Conservation (phyloP, 495 filamentous ascomycete species). For the Trichoderma gamsii region DNA sequence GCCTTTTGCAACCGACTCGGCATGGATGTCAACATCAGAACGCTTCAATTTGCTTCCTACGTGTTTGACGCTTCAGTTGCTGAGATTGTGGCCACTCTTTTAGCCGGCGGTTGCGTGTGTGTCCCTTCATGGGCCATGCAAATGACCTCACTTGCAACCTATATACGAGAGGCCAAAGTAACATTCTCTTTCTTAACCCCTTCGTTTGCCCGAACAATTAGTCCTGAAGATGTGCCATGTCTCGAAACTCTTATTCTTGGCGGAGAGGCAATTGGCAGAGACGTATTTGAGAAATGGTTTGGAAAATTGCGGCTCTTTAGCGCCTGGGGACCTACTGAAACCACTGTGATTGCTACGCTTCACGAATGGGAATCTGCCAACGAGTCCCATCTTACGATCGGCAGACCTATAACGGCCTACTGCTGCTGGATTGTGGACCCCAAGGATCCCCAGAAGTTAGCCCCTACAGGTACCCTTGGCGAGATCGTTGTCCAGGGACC, state of each 20-base stretch:
- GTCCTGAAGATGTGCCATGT: constrained; percentile 29
- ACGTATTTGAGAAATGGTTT: constrained; percentile 21
- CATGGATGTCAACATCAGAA: constrained; percentile 32
- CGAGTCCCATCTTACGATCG: constrained; percentile 35
- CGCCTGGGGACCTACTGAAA: constrained; percentile 16
- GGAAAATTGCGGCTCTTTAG: constrained; percentile 18
- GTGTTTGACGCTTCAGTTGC: constrained; percentile 47
- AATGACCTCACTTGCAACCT: constrained; percentile 35
- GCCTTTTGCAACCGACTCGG: constrained; percentile 32
- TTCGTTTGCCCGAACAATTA: constrained; percentile 47
- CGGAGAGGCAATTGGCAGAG: constrained; percentile 34
- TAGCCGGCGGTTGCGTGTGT: constrained; percentile 56
- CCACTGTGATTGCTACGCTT: constrained; percentile 20
- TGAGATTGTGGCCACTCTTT: constrained; percentile 44
- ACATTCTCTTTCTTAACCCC: constrained; percentile 47
- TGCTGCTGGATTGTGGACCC: constrained; percentile 42
- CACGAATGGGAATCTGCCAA: not conserved
- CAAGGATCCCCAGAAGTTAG: constrained; percentile 39
- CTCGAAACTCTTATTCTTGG: constrained; percentile 35
- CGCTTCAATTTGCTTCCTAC: constrained; percentile 46
- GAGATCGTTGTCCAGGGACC: constrained; percentile 44
- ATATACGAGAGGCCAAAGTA: constrained; percentile 29
- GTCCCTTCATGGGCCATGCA: constrained; percentile 47
- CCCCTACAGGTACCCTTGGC: constrained; percentile 42
- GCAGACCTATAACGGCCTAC: constrained; percentile 34